Evolutionary conservation across 1,284 basidiomycete species (phyloP).

Genomic region (Cutaneotrichosporon sp.): DNA sequence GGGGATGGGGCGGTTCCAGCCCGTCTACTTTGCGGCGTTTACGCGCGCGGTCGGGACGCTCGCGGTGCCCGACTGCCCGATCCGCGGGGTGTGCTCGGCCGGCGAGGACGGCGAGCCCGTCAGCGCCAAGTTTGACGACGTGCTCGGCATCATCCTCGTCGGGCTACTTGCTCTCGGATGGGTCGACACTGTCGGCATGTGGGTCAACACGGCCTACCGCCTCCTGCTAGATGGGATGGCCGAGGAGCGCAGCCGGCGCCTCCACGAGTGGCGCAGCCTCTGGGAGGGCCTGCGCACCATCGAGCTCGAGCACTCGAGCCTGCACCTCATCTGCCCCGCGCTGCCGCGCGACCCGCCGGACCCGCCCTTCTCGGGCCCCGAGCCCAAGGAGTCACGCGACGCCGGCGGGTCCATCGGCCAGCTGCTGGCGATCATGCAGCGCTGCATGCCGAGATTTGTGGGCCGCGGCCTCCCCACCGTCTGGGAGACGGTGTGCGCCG

Average conservation of each 20-base stretch:
- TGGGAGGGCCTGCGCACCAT: conserved; percentile 32
- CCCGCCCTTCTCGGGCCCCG: conserved; percentile 19
- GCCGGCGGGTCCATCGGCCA: conserved; percentile 25
- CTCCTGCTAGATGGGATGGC: conserved; percentile 28
- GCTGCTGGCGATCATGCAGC: conserved; percentile 29
- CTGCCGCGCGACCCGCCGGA: conserved; percentile 21
- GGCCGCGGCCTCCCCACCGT: conserved; percentile 29
- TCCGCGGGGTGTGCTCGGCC: conserved; percentile 9
- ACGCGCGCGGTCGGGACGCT: conserved; percentile 22
- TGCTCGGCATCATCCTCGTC: conserved; percentile 27
- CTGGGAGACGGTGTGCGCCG: conserved; percentile 26
- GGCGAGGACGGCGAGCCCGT: conserved; percentile 10
- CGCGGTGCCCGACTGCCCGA: conserved; percentile 21
- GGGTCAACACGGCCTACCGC: conserved; percentile 28
- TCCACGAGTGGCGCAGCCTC: conserved; percentile 25
- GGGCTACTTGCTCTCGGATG: conserved; percentile 27
- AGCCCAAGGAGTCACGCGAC: neutral
- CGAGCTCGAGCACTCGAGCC: conserved; percentile 29
- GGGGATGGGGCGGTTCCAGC: conserved; percentile 22
- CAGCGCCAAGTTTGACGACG: conserved; percentile 27
- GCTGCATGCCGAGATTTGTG: conserved; percentile 27
- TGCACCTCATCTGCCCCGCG: conserved; percentile 28
- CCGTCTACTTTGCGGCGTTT: conserved; percentile 25
- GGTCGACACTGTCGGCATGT: conserved; percentile 31
- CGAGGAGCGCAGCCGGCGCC: conserved; percentile 21